Evolutionary conservation across 1,139 yeast genomes (phyloP), one percentile per base, ranked within the genome.

Genomic region (Yamadazyma triangularis): DNA sequence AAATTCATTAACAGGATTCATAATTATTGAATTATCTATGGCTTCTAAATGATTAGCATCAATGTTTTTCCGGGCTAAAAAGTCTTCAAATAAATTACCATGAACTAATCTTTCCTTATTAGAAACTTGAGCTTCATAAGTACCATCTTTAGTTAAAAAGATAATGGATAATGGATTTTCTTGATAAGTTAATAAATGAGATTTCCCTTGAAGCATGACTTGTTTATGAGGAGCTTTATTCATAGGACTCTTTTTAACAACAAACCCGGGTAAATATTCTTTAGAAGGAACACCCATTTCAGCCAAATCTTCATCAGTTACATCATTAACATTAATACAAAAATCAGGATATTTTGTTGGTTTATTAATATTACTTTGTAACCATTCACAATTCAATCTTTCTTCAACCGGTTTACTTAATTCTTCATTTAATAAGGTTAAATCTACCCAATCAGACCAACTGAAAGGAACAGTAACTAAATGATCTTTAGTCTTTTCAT

Each of bases 91-190:
- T 46, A 58, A 35, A 14, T 53, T 51, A 8, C 58, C 40, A 34
- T 52, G 53, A 10, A 50, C 52, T 12, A 59, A 39, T 35, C 57
- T 45, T 29, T 53, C 39, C 27, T 49, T 39, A 10, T 35, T 24
- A 14, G 38, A 26, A 10, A 42, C 35, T 28, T 29, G 57, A 31
- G 42, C 55, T 49, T 29, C 58, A 36, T 59, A 64, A 3, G 65
- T 56, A 4, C 73, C 73, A 15, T 41, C 41, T 29, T 42, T 45
- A 4, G 73, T 60, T 31, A 70, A 50, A 35, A 73, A 72, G 12
- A 70, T 48, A 9, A 73, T 42, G 25, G 63, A 60, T 13, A 45
- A 39, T 1, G 79, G 79, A 7, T 59, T 47, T 3, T 72, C 70
- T 2, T 73, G 71, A 30, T 46, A 43, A 2, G 72, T 48, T 33